Conservation (phyloP, 2,329 filamentous ascomycete genomes). For the Ascochyta viciae-villosae region DNA sequence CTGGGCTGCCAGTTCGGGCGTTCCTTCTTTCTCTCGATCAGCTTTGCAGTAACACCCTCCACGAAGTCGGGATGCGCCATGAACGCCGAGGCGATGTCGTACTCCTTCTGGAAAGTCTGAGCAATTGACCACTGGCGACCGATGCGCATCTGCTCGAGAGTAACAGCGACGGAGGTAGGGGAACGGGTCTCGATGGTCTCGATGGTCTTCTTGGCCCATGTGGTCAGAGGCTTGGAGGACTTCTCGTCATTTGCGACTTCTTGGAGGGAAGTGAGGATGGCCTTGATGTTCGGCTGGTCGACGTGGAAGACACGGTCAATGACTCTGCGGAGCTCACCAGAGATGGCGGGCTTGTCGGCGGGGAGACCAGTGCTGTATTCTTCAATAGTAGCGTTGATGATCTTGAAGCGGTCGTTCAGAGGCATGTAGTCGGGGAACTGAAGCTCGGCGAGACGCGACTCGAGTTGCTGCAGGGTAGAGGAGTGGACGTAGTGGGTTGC, state of each 20-base stretch:
- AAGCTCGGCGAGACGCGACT: slow-evolving; percentile 86
- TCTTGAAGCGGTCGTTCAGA: slow-evolving; percentile 67
- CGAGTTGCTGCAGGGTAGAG: slow-evolving; percentile 79
- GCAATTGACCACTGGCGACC: slow-evolving; percentile 79
- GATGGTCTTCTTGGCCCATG: slow-evolving; percentile 82
- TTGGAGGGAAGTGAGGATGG: slow-evolving; percentile 74
- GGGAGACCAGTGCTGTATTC: slow-evolving; percentile 91
- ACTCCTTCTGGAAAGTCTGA: slow-evolving; percentile 85
- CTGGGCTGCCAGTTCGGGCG: slow-evolving; percentile 79
- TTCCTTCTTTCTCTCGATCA: slow-evolving; percentile 73
- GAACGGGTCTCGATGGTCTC: slow-evolving; percentile 78
- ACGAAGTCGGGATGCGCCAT: slow-evolving; percentile 92
- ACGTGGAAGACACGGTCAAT: slow-evolving; percentile 73
- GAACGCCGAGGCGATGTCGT: slow-evolving; percentile 83
- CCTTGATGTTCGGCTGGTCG: slow-evolving; percentile 67
- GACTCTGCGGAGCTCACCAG: slow-evolving; percentile 74
- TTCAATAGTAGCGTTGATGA: slow-evolving; percentile 87
- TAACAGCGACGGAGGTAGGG: slow-evolving; percentile 85
- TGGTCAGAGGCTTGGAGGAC: slow-evolving; percentile 56
- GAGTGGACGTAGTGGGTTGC: slow-evolving; percentile 98
- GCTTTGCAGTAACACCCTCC: slow-evolving; percentile 83
- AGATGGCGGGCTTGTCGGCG: slow-evolving; percentile 59
- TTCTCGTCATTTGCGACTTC: slow-evolving; percentile 47
- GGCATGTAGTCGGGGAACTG: slow-evolving; percentile 80
- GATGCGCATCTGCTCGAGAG: slow-evolving; percentile 81